Evolutionary conservation across 441 rosid species (phyloP).

Genomic region (Cnidoscolus chayamansa): DNA sequence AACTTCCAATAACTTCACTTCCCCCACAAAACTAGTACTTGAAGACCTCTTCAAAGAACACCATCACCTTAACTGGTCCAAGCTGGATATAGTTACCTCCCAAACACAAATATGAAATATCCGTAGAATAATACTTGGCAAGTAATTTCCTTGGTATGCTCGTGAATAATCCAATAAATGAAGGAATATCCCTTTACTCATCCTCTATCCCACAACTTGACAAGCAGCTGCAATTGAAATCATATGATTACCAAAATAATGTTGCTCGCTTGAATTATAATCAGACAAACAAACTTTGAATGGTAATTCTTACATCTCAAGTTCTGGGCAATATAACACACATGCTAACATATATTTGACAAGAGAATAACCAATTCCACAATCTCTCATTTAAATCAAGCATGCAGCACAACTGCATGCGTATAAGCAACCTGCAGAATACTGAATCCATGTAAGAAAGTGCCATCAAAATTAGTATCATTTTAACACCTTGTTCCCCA

Average conservation of each 20-base stretch:
- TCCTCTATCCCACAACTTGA: background rate
- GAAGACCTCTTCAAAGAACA: background rate
- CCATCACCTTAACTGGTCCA: background rate
- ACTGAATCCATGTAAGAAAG: conserved; percentile 8
- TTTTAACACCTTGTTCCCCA: conserved; percentile 9
- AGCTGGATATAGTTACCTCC: background rate
- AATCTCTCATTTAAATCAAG: background rate
- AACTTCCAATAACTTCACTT: background rate
- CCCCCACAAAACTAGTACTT: background rate
- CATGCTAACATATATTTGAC: background rate
- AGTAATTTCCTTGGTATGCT: background rate
- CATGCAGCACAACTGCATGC: background rate
- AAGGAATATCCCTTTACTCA: background rate
- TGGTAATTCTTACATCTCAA: conserved; percentile 3
- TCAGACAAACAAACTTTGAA: background rate
- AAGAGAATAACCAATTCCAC: conserved; percentile 8
- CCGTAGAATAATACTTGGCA: background rate
- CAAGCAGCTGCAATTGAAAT: background rate
- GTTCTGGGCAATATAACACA: background rate
- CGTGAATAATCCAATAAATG: background rate
- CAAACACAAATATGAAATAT: background rate
- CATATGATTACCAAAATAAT: background rate
- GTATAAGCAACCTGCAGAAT: conserved; percentile 11
- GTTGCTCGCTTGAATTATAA: background rate
- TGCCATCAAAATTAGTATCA: background rate